phyloP scores from a whole-genome alignment of 495 filamentous ascomycete species.

The Penicillium psychrofluorescens region DNA sequence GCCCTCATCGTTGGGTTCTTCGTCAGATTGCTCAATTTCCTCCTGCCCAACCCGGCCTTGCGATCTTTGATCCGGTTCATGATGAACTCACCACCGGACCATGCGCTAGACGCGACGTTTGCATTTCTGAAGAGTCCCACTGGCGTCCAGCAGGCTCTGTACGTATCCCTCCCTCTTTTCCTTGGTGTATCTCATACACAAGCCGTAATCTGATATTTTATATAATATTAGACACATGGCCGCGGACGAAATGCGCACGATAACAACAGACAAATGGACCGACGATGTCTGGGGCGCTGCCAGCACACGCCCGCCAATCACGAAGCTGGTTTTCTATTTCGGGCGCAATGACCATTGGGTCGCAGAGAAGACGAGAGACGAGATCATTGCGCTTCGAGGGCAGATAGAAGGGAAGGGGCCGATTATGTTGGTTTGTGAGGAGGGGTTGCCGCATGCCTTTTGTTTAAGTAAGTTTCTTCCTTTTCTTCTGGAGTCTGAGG shows the following conservation, averaged over 20 bases:
- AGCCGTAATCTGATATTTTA: neutral
- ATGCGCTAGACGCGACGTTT: slow-evolving; percentile 54
- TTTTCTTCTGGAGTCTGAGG: neutral
- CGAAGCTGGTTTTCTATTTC: slow-evolving; percentile 74
- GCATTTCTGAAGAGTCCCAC: slow-evolving; percentile 54
- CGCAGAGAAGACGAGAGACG: slow-evolving; percentile 63
- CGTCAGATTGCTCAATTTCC: slow-evolving; percentile 36
- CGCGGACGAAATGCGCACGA: slow-evolving; percentile 67
- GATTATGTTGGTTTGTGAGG: slow-evolving; percentile 65
- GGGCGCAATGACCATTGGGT: slow-evolving; percentile 78
- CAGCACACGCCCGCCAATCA: slow-evolving; percentile 35
- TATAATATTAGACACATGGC: slow-evolving; percentile 46
- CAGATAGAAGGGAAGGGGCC: slow-evolving; percentile 42
- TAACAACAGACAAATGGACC: slow-evolving; percentile 71
- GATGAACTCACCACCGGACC: slow-evolving; percentile 43
- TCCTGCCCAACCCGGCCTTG: slow-evolving; percentile 39
- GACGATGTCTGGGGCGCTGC: slow-evolving; percentile 69
- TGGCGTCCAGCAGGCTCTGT: slow-evolving; percentile 66
- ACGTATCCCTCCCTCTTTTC: slow-evolving; percentile 19
- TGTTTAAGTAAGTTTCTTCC: slow-evolving; percentile 56
- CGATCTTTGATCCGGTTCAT: slow-evolving; percentile 35
- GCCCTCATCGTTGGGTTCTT: slow-evolving; percentile 45
- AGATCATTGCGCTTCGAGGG: slow-evolving; percentile 54
- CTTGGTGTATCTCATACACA: neutral
- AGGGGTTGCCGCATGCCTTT: slow-evolving; percentile 72